Base-by-base conservation (phyloP, 139 green algal genomes). In the Chlorella sp. region DNA sequence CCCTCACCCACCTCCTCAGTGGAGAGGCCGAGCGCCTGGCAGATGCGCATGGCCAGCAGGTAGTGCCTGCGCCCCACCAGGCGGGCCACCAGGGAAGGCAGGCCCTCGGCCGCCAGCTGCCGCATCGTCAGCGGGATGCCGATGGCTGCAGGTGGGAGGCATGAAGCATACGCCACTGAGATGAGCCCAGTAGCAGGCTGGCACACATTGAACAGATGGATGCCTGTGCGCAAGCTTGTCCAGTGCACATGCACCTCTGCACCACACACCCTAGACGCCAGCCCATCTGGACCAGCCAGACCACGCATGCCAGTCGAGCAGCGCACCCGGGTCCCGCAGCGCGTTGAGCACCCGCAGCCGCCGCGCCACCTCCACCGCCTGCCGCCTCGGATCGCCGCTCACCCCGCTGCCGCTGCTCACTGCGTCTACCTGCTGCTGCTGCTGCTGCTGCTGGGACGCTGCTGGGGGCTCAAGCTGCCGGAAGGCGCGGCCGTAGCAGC, bases 271-370 rank as follows among this genome's bases (percentile, higher is more conserved):
- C n/a, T n/a, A n/a, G n/a, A n/a, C n/a, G n/a, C n/a, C n/a, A n/a
- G n/a, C n/a, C n/a, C n/a, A n/a, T n/a, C n/a, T n/a, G n/a, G n/a
- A n/a, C n/a, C n/a, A n/a, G n/a, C n/a, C n/a, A n/a, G n/a, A n/a
- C n/a, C n/a, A n/a, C n/a, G n/a, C n/a, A n/a, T n/a, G n/a, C n/a
- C n/a, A n/a, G n/a, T n/a, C n/a, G n/a, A n/a, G n/a, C n/a, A n/a
- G n/a, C n/a, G n/a, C 57, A 41, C 86, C 80, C 11, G 89, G 88
- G 20, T 95, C 91, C 7, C 94, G 78, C 71, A 98, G 78, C 0
- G 88, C 91, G 55, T 97, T 97, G 15, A 98, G 82, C 51, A 98
- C 80, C 25, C 96, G 88, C 80, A 98, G 90, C 73, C 81, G 87
- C 38, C 87, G 78, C 6, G 82, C 82, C n/a, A 85, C 64, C 32